Conservation (phyloP, 768 basidiomycete species). For the Leccinum broughii region DNA sequence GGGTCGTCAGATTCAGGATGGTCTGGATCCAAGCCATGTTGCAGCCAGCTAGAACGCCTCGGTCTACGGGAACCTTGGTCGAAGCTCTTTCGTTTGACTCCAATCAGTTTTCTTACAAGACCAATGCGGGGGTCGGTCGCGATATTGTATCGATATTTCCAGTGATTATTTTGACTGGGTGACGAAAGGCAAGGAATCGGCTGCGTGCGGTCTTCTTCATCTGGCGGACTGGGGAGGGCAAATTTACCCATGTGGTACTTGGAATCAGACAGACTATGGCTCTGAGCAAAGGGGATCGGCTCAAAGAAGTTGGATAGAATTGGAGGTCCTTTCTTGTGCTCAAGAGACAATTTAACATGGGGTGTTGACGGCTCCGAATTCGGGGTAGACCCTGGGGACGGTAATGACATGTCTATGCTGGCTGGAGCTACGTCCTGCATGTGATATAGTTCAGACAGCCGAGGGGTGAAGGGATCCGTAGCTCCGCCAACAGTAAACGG, state of each 20-base stretch:
- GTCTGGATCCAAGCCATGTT: conserved; percentile 51
- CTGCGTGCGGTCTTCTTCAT: conserved; percentile 44
- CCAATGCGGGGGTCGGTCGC: conserved; percentile 74
- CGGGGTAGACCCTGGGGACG: conserved; percentile 54
- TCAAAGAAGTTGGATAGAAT: conserved; percentile 50
- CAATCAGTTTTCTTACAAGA: conserved; percentile 65
- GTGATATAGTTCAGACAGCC: conserved; percentile 22
- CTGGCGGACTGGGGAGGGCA: conserved; percentile 61
- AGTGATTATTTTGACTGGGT: conserved; percentile 33
- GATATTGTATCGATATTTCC: conserved; percentile 55
- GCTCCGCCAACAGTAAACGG: conserved; percentile 32
- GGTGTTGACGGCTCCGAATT: conserved; percentile 55
- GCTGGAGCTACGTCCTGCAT: conserved; percentile 30
- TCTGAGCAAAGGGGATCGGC: conserved; percentile 70
- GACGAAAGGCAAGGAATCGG: conserved; percentile 22
- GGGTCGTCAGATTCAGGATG: conserved; percentile 33
- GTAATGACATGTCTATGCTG: conserved; percentile 45
- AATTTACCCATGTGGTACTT: conserved; percentile 81
- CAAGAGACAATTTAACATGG: conserved; percentile 46
- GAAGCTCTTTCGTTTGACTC: conserved; percentile 64
- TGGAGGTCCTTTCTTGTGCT: conserved; percentile 17
- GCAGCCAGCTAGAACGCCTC: conserved; percentile 45
- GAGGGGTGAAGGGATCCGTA: conserved; percentile 22
- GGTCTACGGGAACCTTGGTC: conserved; percentile 37
- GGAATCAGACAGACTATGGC: conserved; percentile 62